A percentile compares a stretch with the other conserved stretches of the same genome.
phyloP scores from a whole-genome alignment of 305 asterid genomes.

The Fraxinus floribunda region DNA sequence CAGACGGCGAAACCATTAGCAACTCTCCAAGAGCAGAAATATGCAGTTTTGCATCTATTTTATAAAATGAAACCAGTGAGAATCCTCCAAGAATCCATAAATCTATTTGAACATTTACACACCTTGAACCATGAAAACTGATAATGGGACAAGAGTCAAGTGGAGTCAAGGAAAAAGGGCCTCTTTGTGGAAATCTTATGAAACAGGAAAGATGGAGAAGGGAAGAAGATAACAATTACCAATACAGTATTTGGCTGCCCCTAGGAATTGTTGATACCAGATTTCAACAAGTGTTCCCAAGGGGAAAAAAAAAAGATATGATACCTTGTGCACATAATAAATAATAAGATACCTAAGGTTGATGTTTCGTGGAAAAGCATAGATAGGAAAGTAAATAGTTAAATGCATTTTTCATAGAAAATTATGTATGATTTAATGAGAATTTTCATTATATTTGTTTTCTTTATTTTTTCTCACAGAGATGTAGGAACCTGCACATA shows the following conservation, averaged over 20 bases:
- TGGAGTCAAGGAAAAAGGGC: neutral
- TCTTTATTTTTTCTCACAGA: neutral
- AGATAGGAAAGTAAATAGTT: neutral
- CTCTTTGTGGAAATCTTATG: neutral
- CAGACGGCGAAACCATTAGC: neutral
- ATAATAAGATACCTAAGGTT: neutral
- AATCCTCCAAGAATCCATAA: neutral
- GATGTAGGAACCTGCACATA: neutral
- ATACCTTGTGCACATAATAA: too few relatives aligned
- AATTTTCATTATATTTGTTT: neutral
- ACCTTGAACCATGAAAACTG: neutral
- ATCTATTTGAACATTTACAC: neutral
- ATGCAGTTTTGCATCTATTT: neutral
- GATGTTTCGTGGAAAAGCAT: neutral
- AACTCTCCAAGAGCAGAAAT: neutral
- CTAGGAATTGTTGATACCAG: neutral
- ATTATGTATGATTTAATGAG: neutral
- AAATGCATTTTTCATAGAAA: neutral
- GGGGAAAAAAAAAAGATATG: neutral
- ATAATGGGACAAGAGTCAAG: neutral
- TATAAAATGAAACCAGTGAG: neutral
- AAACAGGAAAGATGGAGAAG: neutral
- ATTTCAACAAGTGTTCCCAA: neutral
- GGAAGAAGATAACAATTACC: neutral
- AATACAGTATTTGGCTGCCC: neutral